Base-by-base conservation (phyloP, 768 basidiomycete genomes). In the Auricularia heimuer region DNA sequence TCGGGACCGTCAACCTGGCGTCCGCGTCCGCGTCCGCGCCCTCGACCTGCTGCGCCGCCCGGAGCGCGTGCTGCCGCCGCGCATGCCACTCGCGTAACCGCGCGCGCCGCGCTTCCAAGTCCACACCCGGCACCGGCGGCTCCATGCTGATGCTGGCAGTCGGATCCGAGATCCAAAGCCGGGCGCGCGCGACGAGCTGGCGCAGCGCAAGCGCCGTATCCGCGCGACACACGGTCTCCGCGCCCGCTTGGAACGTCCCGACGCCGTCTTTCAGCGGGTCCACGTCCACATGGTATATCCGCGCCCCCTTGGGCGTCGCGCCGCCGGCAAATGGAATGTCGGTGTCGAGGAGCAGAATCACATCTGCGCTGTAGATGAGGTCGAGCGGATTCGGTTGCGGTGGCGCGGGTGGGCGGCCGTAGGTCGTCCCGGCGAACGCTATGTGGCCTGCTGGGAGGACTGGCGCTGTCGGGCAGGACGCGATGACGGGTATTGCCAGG, bases 311-410 rank as follows among this genome's bases (percentile, higher is more conserved):
- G 63, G 81, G 77, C 56, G 70, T 75, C 1, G 83, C 80, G 34
- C 87, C 83, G 85, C 87, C 47, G 6, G 47, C 47, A 18, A 51
- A 90, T 0, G 88, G 85, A 0, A 88, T 74, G 66, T 87, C 86
- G 7, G 77, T 78, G 65, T 90, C 88, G n/a, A 90, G 66, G 18
- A 88, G 75, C 10, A 90, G 73, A 18, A 90, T 78, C 3, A 84
- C 80, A 67, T 90, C 89, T 0, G 86, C 86, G 29, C 74, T 72
- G 37, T 51, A 18, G 16, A 51, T 18, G 18, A 51, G 47, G 6
- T 51, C 47, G 47, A 51, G 47, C 1, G 47, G 47, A 18, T 51
- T 51, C 11, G 47, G 47, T 3, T 51, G 47, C 21, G 47, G 47
- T 1, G 47, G 6, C 6, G 47, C 1, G 18, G 47, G 47, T 3